A percentile compares a stretch with the other conserved stretches of the same genome.
phyloP scores from a whole-genome alignment of 2,329 filamentous ascomycete species.

The Diplodia mutila region DNA sequence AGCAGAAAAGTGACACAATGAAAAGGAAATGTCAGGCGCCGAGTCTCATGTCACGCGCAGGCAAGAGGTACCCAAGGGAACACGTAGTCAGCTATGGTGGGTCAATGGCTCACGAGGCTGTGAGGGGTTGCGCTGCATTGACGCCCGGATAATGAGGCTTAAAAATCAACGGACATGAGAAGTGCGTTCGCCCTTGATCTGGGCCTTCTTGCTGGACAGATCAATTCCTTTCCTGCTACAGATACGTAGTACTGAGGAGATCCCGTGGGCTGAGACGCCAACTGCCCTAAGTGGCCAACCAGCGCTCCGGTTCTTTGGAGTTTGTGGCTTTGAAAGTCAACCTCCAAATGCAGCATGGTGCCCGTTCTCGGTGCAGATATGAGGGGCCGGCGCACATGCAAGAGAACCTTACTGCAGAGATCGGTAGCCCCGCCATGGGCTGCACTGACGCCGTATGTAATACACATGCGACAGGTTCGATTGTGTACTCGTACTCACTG shows the following conservation, averaged over 20 bases:
- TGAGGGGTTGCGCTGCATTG: not conserved
- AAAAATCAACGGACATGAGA: not conserved
- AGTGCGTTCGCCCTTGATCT: not conserved
- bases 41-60: not conserved
- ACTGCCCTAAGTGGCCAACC: not conserved
- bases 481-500: not conserved
- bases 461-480: not conserved
- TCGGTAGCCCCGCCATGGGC: not conserved
- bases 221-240: not conserved
- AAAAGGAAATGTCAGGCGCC: not conserved
- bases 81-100: not conserved
- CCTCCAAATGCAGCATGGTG: not conserved
- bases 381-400: not conserved
- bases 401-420: not conserved
- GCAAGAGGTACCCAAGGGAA: not conserved
- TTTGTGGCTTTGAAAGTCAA: not conserved
- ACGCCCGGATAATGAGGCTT: slow-evolving; percentile 4
- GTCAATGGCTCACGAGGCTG: not conserved
- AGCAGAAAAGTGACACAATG: not conserved
- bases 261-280: not conserved
- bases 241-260: no score
- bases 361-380: not conserved
- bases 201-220: not conserved
- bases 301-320: not conserved
- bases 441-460: not conserved